phyloP scores from a whole-genome alignment of 2,329 filamentous ascomycete genomes.

The Fusarium sp. region DNA sequence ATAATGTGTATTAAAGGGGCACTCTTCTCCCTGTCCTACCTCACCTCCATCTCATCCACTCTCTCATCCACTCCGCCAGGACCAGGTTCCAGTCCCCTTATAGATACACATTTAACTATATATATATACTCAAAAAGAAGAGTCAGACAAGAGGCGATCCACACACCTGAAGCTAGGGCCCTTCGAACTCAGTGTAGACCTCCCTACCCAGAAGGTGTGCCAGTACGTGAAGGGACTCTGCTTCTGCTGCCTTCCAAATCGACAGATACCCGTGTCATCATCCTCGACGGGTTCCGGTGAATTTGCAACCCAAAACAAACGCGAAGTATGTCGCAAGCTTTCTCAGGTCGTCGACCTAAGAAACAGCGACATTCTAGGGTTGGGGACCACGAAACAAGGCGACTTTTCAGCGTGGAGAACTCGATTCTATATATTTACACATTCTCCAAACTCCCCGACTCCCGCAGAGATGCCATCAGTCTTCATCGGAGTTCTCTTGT shows the following conservation, averaged over 20 bases:
- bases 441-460: not conserved
- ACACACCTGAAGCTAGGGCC: not conserved
- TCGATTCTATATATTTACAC: not conserved
- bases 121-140: not conserved
- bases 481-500: not conserved
- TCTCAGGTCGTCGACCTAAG: not conserved
- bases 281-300: not conserved
- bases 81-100: not conserved
- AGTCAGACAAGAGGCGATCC: not conserved
- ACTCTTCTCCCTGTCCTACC: not conserved
- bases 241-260: not conserved
- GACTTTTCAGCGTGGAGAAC: not conserved
- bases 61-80: not conserved
- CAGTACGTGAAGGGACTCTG: not conserved
- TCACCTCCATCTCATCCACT: not conserved
- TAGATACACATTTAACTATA: not conserved
- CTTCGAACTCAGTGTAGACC: not conserved
- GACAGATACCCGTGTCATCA: not conserved
- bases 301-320: not conserved
- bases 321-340: not conserved
- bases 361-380: not conserved
- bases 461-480: no score
- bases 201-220: not conserved
- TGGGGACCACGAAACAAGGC: not conserved
- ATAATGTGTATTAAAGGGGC: not conserved